Evolutionary conservation across 139 green algal species (phyloP).

Genomic region (Tetradesmus lagerheimii): DNA sequence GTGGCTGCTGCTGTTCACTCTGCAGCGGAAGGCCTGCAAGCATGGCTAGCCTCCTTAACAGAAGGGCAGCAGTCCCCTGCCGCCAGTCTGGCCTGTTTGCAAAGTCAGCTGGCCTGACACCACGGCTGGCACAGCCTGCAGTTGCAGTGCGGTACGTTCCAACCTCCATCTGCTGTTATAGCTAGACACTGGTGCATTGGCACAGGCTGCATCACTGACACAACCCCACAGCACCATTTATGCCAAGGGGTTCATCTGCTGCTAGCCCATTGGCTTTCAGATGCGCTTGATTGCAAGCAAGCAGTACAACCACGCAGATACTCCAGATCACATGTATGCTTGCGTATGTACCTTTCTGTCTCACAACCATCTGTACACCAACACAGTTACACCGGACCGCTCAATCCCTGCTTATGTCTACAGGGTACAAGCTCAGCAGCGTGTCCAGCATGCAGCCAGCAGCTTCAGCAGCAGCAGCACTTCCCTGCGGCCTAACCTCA

Average conservation of each 20-base stretch:
- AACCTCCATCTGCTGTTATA: background rate
- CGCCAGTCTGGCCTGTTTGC: background rate
- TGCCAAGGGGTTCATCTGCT: too few species aligned
- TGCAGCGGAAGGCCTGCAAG: background rate
- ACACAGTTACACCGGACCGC: too few species aligned
- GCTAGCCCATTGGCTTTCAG: too few species aligned
- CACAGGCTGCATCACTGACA: background rate
- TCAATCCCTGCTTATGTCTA: background rate
- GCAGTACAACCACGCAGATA: too few species aligned
- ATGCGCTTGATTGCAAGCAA: too few species aligned
- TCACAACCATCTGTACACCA: too few species aligned
- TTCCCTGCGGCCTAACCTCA: background rate
- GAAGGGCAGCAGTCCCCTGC: background rate
- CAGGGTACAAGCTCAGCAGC: background rate
- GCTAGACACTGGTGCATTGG: background rate
- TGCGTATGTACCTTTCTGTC: too few species aligned
- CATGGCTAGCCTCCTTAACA: background rate
- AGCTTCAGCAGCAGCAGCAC: slow-evolving; percentile 1
- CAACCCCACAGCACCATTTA: background rate
- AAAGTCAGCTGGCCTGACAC: background rate
- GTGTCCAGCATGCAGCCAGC: slow-evolving; percentile 5
- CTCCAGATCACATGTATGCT: too few species aligned
- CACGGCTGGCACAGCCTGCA: background rate
- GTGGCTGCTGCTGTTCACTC: background rate
- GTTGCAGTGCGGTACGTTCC: background rate